Conservation (phyloP, 495 filamentous ascomycete genomes). For the Lepidopterella palustris region DNA sequence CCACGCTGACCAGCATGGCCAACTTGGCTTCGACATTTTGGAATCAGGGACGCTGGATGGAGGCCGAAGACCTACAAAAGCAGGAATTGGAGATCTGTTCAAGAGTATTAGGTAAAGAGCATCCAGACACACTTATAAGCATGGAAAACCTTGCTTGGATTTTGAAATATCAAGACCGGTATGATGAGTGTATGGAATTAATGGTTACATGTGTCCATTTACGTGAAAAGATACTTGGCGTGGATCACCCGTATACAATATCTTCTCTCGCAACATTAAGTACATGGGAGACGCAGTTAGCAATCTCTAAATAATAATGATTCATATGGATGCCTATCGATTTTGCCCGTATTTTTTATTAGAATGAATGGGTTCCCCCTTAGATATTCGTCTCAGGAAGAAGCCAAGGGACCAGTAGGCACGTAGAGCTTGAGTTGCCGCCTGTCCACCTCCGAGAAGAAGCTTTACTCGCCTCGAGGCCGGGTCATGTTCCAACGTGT, state of each 20-base stretch:
- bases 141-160: background rate
- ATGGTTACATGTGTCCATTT: background rate
- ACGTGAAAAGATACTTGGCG: background rate
- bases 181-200: background rate
- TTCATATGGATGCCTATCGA: no score
- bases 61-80: background rate
- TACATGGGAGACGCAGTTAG: no score
- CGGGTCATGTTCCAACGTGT: conserved; percentile 4
- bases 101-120: background rate
- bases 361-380: no score
- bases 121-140: background rate
- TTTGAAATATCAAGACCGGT: background rate
- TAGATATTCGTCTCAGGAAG: no score
- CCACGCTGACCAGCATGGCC: background rate
- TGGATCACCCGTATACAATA: background rate
- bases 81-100: background rate
- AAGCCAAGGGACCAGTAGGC: conserved; percentile 5
- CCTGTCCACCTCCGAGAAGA: conserved; percentile 8
- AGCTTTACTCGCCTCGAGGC: conserved; percentile 5
- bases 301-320: no score
- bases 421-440: background rate
- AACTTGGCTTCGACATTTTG: background rate
- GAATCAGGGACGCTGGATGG: background rate
- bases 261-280: background rate
- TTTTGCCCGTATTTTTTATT: no score